Base-by-base conservation (phyloP, 1,139 yeast species). In the Kodamaea suecica region DNA sequence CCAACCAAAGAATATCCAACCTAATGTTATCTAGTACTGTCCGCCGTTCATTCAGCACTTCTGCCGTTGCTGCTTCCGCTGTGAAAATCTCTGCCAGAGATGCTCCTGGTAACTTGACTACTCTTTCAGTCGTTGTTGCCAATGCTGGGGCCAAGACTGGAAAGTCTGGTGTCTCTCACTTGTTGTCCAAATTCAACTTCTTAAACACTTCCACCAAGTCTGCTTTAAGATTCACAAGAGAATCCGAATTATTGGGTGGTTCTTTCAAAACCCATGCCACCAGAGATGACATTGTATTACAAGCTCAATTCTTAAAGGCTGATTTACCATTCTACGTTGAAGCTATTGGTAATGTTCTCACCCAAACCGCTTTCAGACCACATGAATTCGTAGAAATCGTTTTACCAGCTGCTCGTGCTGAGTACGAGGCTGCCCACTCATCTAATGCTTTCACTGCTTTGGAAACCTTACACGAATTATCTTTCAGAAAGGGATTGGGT, bases 231-330 rank as follows among this genome's bases (percentile, higher is more conserved):
- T 74, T 90, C 56, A 84, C 90, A 54, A 84, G 98, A 66, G 98
- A 94, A 69, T 70, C 92, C 38, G 99, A 94, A 70, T 78, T 92
- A 48, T 75, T 92, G 52, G 98, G 98, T 47, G 97, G 96, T 57
- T 66, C 66, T 45, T 78, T 87, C 61, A 59, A 76, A 34, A 71
- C 95, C 32, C 54, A 62, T 39, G 82, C 87, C 49, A 79, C 87
- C 59, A 84, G 97, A 71, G 97, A 92, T 61, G 73, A 82, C 53
- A 76, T 94, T 48, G 76, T 84, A 45, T 76, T 92, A 57, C 74
- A 78, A 49, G 81, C 97, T 39, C 73, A 78, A 51, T 92, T 92
- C 71, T 76, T 92, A 63, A 81, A 82, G 61, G 85, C 84, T 63
- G 86, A 84, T 54, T 78, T 94, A 57, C 97, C 97, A 46, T 92